Evolutionary conservation across 768 basidiomycete genomes (phyloP).

Genomic region (Hortiboletus campestris): DNA sequence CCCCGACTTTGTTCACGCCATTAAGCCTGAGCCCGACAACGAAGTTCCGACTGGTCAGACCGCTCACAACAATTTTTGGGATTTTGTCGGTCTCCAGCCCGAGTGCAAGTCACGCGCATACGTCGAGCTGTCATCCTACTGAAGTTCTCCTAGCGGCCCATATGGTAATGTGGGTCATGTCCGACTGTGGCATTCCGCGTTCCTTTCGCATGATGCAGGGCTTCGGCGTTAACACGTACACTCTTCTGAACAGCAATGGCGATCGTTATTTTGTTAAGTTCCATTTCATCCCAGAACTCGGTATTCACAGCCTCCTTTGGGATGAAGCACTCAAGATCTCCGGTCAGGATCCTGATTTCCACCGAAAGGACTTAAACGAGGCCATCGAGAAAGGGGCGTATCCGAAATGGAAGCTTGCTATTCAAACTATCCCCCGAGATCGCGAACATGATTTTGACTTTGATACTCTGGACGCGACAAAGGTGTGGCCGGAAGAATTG

Average conservation of each 20-base stretch:
- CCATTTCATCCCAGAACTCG: conserved; percentile 78
- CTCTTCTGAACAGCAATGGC: conserved; percentile 63
- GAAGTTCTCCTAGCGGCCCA: conserved; percentile 50
- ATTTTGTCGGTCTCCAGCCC: conserved; percentile 70
- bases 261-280: conserved; percentile 86
- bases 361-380: conserved; percentile 81
- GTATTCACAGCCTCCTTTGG: conserved; percentile 83
- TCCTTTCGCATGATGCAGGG: conserved; percentile 90
- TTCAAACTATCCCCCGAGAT: conserved; percentile 60
- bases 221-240: conserved; percentile 84
- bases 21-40: conserved; percentile 82
- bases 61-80: conserved; percentile 88
- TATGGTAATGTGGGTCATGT: conserved; percentile 84
- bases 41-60: conserved; percentile 69
- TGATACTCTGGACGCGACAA: conserved; percentile 84
- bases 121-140: background rate
- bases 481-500: conserved; percentile 80
- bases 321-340: conserved; percentile 84
- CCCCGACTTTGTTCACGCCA: conserved; percentile 81
- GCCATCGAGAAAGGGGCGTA: conserved; percentile 71
- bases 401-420: conserved; percentile 78
- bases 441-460: conserved; percentile 83
- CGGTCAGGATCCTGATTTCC: conserved; percentile 90
- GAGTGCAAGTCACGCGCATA: conserved; percentile 44
- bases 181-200: conserved; percentile 81